Evolutionary conservation across 1,284 basidiomycete genomes (phyloP), one percentile per base, ranked within the genome.

Genomic region (Melampsora abietis-canadensis): DNA sequence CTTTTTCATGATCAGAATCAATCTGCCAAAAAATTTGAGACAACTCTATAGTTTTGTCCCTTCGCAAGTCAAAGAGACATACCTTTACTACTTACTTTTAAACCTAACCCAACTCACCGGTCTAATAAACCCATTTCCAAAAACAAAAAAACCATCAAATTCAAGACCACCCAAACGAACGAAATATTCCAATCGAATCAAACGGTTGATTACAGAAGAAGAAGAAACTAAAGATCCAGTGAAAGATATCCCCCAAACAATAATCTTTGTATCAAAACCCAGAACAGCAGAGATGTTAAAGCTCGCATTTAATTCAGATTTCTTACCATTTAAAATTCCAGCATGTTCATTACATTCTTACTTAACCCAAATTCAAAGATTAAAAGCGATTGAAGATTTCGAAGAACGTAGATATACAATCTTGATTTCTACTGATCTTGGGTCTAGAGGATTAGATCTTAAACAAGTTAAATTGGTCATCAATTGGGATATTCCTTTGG

Each of bases 31-130:
- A 85, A 89, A 70, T 88, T 85, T 99, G 68, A 89, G 90, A 78
- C 96, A 99, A 79, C 84, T 89, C 79, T 99, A 95, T 83, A 84
- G 98, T 75, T 90, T 98, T 77, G 89, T 96, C 48, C 96, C 96
- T 0, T 94, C 92, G 0, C 94, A 98, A 81, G 88, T 98, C 67
- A 89, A 94, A 76, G 96, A 99, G 83, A 85, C 88, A 6, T 98
- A 98, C 83, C 88, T 98, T 6, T 94, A 90, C 82, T 85, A 98
- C 82, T 85, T 98, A 44, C 87, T 99, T 21, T 88, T 89, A 80
- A 87, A 98, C 81, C 92, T 81, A 1, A 78, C 76, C 70, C 40
- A 77, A 19, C 76, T 81, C 47, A 80, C 80, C 46, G 77, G 78
- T 46, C 47, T 72, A 31, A 76, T 78, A 2, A 59, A 69, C n/a